Evolutionary conservation across 2,329 filamentous ascomycete species (phyloP).

Genomic region (Fusarium sarcochroum): DNA sequence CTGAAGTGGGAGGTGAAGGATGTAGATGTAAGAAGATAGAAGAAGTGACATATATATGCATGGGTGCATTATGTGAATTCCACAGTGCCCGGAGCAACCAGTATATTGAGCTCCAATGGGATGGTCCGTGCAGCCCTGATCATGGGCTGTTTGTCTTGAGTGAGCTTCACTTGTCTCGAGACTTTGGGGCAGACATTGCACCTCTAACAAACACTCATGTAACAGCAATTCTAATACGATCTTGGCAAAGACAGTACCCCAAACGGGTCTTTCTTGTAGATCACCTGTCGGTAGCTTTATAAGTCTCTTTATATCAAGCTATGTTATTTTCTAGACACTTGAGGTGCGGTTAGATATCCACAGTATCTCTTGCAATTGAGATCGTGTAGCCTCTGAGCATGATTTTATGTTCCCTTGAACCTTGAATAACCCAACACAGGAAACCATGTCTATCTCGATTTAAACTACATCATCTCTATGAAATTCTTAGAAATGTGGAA

Average conservation of each 20-base stretch:
- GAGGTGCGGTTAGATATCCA: not conserved
- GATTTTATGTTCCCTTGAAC: no score
- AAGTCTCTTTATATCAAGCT: not conserved
- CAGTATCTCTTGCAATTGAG: no score
- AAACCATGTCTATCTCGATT: no score
- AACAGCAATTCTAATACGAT: not conserved
- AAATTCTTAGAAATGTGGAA: no score
- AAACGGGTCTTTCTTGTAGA: not conserved
- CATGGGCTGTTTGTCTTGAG: not conserved
- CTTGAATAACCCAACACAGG: no score
- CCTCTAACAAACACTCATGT: not conserved
- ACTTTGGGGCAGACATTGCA: not conserved
- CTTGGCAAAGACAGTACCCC: not conserved
- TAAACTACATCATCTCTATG: no score
- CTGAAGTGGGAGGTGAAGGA: not conserved
- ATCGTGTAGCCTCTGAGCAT: no score
- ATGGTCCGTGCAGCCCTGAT: conserved; percentile 3
- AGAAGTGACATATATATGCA: not conserved
- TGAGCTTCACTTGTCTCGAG: not conserved
- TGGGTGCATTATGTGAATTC: not conserved
- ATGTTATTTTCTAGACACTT: not conserved
- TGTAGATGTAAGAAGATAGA: conserved; percentile 1
- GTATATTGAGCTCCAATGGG: not conserved
- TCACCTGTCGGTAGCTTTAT: not conserved
- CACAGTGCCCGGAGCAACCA: not conserved